These are phyloP conservation scores for Pharus latifolius DNA, from an alignment of 176 grass and related monocot species.

Conservation along the genomic window DNA sequence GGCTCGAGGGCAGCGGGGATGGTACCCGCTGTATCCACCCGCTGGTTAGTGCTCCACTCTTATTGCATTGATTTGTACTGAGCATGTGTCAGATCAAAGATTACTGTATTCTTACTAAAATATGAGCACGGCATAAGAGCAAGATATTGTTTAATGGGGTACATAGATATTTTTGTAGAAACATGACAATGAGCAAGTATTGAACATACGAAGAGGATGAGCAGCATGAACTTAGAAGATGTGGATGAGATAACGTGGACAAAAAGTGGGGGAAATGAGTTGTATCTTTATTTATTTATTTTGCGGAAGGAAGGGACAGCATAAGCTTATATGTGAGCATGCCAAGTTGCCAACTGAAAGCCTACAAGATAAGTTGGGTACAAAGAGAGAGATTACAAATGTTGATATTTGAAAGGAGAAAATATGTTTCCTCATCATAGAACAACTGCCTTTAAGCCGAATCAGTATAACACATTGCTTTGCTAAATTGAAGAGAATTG, in stretches of 20 bases:
- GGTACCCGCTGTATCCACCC: constrained; percentile 61
- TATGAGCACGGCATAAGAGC: too few relatives aligned
- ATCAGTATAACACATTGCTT: background rate
- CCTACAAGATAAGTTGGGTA: constrained; percentile 2
- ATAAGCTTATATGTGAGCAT: background rate
- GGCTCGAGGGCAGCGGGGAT: constrained; percentile 64
- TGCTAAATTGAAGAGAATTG: background rate
- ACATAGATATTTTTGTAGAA: too few relatives aligned
- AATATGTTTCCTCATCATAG: background rate
- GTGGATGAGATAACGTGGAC: too few relatives aligned
- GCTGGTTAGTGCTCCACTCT: constrained; percentile 34
- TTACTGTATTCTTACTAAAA: background rate
- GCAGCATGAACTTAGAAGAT: too few relatives aligned
- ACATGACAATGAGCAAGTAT: too few relatives aligned
- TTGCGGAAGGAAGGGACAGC: background rate
- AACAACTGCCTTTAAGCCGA: background rate
- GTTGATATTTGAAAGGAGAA: background rate
- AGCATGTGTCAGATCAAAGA: background rate
- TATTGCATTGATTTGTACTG: background rate
- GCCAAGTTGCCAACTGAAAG: background rate
- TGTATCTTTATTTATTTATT: background rate
- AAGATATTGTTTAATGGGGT: too few relatives aligned
- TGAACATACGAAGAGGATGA: too few relatives aligned
- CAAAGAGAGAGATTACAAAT: constrained; percentile 2
- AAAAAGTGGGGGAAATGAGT: too few relatives aligned